phyloP scores from a whole-genome alignment of 2,329 filamentous ascomycete species.

The Claviceps africana region DNA sequence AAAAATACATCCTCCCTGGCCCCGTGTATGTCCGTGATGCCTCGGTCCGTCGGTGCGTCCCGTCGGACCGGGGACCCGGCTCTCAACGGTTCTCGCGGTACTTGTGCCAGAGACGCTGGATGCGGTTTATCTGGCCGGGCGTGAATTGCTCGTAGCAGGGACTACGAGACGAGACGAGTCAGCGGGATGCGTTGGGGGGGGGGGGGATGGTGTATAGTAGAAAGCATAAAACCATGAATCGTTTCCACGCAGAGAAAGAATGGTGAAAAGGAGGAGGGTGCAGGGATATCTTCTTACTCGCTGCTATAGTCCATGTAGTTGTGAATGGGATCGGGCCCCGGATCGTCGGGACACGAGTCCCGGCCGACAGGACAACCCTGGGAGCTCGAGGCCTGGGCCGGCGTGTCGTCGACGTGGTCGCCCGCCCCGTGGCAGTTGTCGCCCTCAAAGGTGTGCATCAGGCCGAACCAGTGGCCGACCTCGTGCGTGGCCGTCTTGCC shows the following conservation, averaged over 20 bases:
- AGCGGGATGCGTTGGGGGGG: too few species aligned
- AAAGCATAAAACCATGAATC: too few species aligned
- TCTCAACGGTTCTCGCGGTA: neutral
- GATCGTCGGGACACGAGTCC: conserved; percentile 9
- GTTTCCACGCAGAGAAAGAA: too few species aligned
- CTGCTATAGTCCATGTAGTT: conserved; percentile 29
- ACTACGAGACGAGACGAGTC: neutral
- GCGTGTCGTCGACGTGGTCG: conserved; percentile 28
- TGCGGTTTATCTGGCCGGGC: neutral
- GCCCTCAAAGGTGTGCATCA: neutral
- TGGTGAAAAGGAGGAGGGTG: too few species aligned
- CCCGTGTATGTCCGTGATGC: too few species aligned
- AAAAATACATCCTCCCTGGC: too few species aligned
- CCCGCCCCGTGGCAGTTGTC: conserved; percentile 9
- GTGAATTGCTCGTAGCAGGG: neutral
- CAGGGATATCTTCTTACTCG: too few species aligned
- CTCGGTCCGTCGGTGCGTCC: too few species aligned
- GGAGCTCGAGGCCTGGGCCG: conserved; percentile 18
- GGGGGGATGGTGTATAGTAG: too few species aligned
- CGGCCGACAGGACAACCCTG: neutral
- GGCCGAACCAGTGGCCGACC: neutral
- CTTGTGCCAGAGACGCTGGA: neutral
- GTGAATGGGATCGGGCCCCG: conserved; percentile 22
- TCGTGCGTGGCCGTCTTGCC: neutral
- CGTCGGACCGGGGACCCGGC: too few species aligned